A percentile compares a stretch with the other conserved stretches of the same genome.
Conservation (phyloP, 306 rosid species). For the Trifolium subterraneum region DNA sequence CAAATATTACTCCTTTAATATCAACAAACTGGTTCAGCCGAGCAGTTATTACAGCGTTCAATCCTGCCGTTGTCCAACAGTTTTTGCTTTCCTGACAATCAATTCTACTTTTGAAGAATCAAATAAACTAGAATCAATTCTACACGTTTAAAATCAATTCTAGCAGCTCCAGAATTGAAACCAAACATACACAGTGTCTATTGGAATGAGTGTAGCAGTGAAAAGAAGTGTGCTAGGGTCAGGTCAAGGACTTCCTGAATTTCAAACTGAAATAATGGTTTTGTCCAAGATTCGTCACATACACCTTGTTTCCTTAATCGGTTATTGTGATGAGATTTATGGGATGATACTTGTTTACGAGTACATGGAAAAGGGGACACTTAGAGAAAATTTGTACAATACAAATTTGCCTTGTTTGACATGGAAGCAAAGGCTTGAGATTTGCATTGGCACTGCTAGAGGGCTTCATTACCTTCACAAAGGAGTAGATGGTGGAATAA, state of each 20-base stretch:
- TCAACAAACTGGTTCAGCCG: too few species aligned
- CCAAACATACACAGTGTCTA: too few species aligned
- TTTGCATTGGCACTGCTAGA: constrained; percentile 61
- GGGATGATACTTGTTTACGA: constrained; percentile 68
- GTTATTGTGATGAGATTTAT: constrained; percentile 55
- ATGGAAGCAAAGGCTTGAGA: constrained; percentile 64
- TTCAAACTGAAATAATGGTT: constrained; percentile 62
- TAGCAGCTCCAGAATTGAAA: too few species aligned
- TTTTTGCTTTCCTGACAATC: too few species aligned
- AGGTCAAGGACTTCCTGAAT: constrained; percentile 60
- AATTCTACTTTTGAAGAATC: too few species aligned
- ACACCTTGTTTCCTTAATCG: constrained; percentile 61
- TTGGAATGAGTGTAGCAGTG: constrained; percentile 55
- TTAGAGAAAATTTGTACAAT: constrained; percentile 53
- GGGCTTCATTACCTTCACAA: constrained; percentile 68
- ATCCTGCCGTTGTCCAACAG: too few species aligned
- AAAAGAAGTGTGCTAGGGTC: constrained; percentile 59
- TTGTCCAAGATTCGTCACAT: constrained; percentile 62
- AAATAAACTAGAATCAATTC: too few species aligned
- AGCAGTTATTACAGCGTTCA: too few species aligned
- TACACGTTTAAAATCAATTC: too few species aligned
- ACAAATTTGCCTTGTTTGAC: constrained; percentile 36
- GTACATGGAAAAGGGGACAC: constrained; percentile 60
- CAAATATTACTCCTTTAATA: too few species aligned
- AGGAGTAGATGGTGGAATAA: constrained; percentile 57